Conservation (phyloP, 352 stramenopile genomes). For the Phytophthora quininea region DNA sequence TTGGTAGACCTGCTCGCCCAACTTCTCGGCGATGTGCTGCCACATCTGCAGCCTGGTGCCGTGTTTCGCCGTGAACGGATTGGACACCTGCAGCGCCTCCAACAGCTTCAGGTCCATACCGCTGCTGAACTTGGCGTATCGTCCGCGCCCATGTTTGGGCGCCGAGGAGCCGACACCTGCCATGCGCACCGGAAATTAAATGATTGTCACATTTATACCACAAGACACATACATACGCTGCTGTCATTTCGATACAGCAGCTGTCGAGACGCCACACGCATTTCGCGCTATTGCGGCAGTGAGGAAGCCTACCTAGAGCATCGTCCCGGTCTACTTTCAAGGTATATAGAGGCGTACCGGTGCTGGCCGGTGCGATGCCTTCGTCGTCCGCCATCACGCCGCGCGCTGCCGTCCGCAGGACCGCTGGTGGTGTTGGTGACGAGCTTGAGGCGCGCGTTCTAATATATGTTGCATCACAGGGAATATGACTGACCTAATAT, state of each 20-base stretch:
- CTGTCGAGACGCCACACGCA: not conserved
- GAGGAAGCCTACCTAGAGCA: slow-evolving; percentile 30
- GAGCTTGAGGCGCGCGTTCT: not conserved
- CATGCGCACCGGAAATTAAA: no score
- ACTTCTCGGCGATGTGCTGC: slow-evolving; percentile 68
- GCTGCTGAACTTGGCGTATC: slow-evolving; percentile 84
- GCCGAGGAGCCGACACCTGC: not conserved
- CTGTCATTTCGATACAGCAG: not conserved
- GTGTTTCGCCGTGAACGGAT: slow-evolving; percentile 84
- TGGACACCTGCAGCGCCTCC: slow-evolving; percentile 71
- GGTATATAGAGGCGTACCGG: slow-evolving; percentile 45
- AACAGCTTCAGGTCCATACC: slow-evolving; percentile 82
- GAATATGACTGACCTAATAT: not conserved
- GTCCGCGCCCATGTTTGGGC: slow-evolving; percentile 51
- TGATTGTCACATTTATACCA: no score
- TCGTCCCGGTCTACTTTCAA: slow-evolving; percentile 25
- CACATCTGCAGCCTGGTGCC: slow-evolving; percentile 85
- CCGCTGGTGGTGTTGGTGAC: not conserved
- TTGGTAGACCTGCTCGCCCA: slow-evolving; percentile 68
- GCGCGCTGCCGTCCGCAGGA: slow-evolving; percentile 2
- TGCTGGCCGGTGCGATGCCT: slow-evolving; percentile 27
- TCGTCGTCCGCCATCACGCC: slow-evolving; percentile 39
- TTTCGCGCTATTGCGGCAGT: not conserved
- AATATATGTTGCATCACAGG: no score
- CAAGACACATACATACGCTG: not conserved